These are phyloP conservation scores for Hypericum androsaemum DNA, from an alignment of 345 rosid genomes.

Conservation along the genomic window DNA sequence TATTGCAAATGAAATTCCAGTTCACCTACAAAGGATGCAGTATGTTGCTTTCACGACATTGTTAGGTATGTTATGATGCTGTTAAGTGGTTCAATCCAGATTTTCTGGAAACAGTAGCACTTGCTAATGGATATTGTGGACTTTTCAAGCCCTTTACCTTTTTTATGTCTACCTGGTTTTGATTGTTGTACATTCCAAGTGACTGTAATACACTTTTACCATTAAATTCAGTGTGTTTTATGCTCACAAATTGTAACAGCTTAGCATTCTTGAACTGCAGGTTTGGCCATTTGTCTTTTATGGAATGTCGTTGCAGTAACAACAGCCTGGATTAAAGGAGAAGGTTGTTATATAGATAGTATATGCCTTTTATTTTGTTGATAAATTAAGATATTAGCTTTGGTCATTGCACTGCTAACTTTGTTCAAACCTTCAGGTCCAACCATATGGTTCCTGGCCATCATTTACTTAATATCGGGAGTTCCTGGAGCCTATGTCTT, in stretches of 20 bases:
- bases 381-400: not conserved
- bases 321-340: constrained; percentile 83
- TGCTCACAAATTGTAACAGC: not conserved
- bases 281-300: constrained; percentile 58
- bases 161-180: too few species aligned
- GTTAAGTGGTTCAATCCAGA: not conserved
- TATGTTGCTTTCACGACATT: constrained; percentile 97
- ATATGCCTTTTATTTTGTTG: not conserved
- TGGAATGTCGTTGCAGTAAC: constrained; percentile 92
- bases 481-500: constrained; percentile 79
- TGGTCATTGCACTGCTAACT: constrained; percentile 13
- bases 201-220: too few species aligned
- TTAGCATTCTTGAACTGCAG: constrained; percentile 32
- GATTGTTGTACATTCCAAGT: too few species aligned
- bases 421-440: constrained; percentile 39
- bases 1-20: constrained; percentile 88
- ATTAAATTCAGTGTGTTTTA: too few species aligned
- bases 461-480: constrained; percentile 81
- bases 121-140: not conserved
- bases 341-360: constrained; percentile 36
- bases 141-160: not conserved
- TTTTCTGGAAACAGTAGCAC: not conserved
- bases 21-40: constrained; percentile 88
- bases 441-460: constrained; percentile 89
- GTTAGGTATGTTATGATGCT: constrained; percentile 50